These are phyloP conservation scores for Cladosporium sp. DNA, from an alignment of 2,329 filamentous ascomycete species.

Conservation along the genomic window DNA sequence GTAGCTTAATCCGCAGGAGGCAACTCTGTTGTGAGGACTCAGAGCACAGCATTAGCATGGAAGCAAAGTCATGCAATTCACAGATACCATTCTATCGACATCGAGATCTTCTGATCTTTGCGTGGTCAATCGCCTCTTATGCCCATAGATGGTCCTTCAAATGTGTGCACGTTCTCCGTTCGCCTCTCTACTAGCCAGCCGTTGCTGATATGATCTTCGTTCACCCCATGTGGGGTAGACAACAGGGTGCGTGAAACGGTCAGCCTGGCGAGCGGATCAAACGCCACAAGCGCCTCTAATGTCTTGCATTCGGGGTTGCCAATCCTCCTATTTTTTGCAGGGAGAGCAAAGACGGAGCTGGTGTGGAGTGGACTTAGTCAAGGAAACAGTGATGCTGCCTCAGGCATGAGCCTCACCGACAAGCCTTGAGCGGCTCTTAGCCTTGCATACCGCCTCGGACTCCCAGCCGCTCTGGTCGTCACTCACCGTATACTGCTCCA, in stretches of 20 bases:
- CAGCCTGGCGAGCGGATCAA: neutral
- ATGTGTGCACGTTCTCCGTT: neutral
- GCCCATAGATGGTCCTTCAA: neutral
- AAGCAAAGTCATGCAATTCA: neutral
- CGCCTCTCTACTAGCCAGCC: neutral
- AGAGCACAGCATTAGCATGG: neutral
- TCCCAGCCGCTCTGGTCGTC: neutral
- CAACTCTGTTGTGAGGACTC: neutral
- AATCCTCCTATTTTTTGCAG: constrained; percentile 1
- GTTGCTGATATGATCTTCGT: neutral
- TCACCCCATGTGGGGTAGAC: neutral
- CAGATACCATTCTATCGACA: neutral
- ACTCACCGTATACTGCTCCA: constrained; percentile 1
- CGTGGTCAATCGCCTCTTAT: too few relatives aligned
- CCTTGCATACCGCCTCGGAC: neutral
- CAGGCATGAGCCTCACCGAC: neutral
- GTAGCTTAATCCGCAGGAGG: constrained; percentile 2
- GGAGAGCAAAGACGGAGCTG: neutral
- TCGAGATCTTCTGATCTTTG: neutral
- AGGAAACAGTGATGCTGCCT: neutral
- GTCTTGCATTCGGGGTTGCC: neutral
- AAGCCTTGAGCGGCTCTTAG: neutral
- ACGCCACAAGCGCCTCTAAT: constrained; percentile 1
- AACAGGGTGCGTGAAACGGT: neutral
- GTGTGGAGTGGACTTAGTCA: neutral